Base-by-base conservation (phyloP, 169 alveolate genomes). In the Eimeria necatrix region DNA sequence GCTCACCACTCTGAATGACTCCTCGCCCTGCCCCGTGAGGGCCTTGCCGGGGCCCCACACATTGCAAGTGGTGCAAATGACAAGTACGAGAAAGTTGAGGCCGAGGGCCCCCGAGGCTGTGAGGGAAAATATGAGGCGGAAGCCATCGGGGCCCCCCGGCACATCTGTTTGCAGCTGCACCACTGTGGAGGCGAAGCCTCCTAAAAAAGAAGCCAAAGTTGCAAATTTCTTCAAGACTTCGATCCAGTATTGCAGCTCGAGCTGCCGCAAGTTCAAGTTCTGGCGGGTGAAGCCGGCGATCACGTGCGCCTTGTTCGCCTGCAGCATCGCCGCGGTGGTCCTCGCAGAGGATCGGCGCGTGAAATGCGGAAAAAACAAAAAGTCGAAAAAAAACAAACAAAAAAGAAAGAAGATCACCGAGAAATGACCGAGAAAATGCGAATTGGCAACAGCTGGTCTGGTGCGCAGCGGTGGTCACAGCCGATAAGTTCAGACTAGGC, bases 1-100 rank as follows among this genome's bases (percentile, higher is more conserved):
- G 20, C 14, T 56, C 14, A 14, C 64, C 20, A 56, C 20, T 56
- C 64, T 56, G 70, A 46, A 53, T 60, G 93, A 49, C 51, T 93
- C 86, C 51, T 81, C 74, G 16, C 95, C 95, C 46, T 61, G 80
- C 2, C 95, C 95, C 1, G 60, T 52, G 46, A 93, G 95, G 8
- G 95, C 95, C 49, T 59, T 78, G 32, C 95, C 95, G 22, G 95
- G 95, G 26, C 88, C 95, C 87, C 83, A 93, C 32, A 93, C 51
- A 4, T 48, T 18, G 81, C 90, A 76, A 71, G 85, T 10, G 24
- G 68, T 61, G 64, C 88, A 71, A 70, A 93, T 59, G 22, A 61
- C 32, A 16, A 93, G 49, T 24, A 93, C 73, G 1, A 93, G 84
- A 5, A 93, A 76, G 56, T 93, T 93, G 46, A 46, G 41, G 1